Evolutionary conservation across 192 early-diverging fungal genomes (phyloP), one percentile per base, ranked within the genome.

Genomic region (Linnemannia hyalina): DNA sequence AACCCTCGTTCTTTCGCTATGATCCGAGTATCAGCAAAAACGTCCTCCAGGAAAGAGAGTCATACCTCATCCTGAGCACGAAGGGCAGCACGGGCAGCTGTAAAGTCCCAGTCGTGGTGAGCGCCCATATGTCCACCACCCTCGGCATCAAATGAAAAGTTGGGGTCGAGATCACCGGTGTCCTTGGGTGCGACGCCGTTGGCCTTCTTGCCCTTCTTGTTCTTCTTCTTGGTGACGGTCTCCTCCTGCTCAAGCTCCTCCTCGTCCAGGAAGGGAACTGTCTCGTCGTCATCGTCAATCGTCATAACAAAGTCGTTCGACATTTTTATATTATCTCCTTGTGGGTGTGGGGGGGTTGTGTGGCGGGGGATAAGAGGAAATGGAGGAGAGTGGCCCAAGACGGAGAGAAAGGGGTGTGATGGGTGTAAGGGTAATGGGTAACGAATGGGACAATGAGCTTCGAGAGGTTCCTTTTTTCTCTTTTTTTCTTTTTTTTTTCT

Each of bases 51-150:
- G 20, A 4, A 4, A 52, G 49, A 13, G 0, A 80, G 80, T 35
- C 77, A 68, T 87, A 92, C 91, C 83, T 80, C 71, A 44, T 90
- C 89, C 73, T 91, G 90, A 42, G 85, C 87, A 84, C 93, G 94
- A 42, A 98, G 84, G 63, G 94, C 94, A 6, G 92, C 95, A 72
- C 95, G 90, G 35, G 96, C 97, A 65, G 92, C 90, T 16, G 92
- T 92, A 77, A 98, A 97, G 81, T 98, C 97, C 92, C 96, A 95
- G 8, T 93, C 90, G 81, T 95, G 90, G 11, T 89, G 89, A n/a
- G 89, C 85, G 18, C 91, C 88, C 71, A 82, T 81, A 77, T 92
- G 88, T 65, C 90, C 91, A 68, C 94, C 95, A 69, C 94, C 93
- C 41, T 96, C 95, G 40, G 95, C 82, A 75, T 95, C 94, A 72